Base-by-base conservation (phyloP, 305 asterid genomes). In the Salvia sclarea region DNA sequence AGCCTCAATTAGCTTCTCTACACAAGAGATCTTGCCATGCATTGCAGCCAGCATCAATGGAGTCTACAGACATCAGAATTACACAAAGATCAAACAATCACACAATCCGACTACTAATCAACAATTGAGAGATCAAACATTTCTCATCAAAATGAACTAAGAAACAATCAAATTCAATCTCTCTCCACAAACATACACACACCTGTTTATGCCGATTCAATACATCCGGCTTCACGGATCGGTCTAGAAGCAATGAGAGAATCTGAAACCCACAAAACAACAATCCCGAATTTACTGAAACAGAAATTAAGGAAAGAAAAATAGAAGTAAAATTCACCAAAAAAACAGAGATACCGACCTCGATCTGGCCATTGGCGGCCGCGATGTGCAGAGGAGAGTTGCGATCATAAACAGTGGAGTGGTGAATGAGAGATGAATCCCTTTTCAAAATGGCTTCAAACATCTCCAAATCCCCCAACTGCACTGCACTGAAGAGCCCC, bases 21-120 rank as follows among this genome's bases (percentile, higher is more conserved):
- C 96, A 72, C 98, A 91, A 8, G 85, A 71, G 84, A 91, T 80
- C 86, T 86, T 86, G 72, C 98, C 98, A 64, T 89, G 93, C 96
- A 91, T 94, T 75, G 99, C 96, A 69, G 98, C 99, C 79, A 94
- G 74, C 99, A 91, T 94, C 87, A 94, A 75, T 60, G 99, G 98
- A 74, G 98, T 94, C 99, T 94, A 49, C 58, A 76, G 52, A 72
- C 58, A 76, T 54, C 70, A 58, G 4, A 60, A 75, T 41, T 69
- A 63, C 66, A 57, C 76, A 72, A 71, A 58, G 11, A 50, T 18
- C 37, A 68, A 61, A 40, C 9, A 4, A 14, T 38, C 49, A 58
- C 9, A n/a, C 4, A 70, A 66, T 9, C 57, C 61, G 5, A 61
- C 33, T 44, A 35, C 16, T 4, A 61, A 50, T 0, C 1, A 43